Conservation (phyloP, 2,329 filamentous ascomycete species). For the Cadophora sp. region DNA sequence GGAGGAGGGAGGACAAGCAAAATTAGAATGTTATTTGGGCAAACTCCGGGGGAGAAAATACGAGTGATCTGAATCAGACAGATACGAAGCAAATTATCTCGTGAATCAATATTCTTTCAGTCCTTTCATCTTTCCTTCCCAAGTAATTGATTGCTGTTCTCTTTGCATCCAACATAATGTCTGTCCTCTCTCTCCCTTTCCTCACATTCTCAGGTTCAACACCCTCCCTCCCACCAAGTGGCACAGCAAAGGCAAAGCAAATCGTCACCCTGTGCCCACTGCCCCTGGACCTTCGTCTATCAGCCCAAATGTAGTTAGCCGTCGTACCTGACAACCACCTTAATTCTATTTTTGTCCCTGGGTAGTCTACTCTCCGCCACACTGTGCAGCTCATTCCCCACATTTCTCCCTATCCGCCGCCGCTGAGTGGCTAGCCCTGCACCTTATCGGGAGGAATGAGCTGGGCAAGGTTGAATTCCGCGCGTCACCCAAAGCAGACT, state of each 20-base stretch:
- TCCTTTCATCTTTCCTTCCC: not conserved
- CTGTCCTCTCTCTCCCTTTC: too few relatives aligned
- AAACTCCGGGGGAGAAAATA: not conserved
- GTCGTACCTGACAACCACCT: conserved; percentile 3
- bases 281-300: too few relatives aligned
- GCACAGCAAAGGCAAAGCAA: not conserved
- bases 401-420: not conserved
- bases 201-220: too few relatives aligned
- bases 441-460: not conserved
- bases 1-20: not conserved
- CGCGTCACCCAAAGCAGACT: not conserved
- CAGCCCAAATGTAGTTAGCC: not conserved
- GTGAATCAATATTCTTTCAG: not conserved
- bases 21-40: conserved; percentile 6
- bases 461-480: not conserved
- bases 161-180: too few relatives aligned
- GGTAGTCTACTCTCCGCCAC: not conserved
- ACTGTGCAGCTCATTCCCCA: too few relatives aligned
- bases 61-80: not conserved
- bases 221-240: too few relatives aligned
- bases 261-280: not conserved
- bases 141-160: not conserved
- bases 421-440: not conserved
- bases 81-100: not conserved
- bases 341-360: conserved; percentile 1